Evolutionary conservation across 495 filamentous ascomycete genomes (phyloP).

Genomic region (Penicillium longicatenatum): DNA sequence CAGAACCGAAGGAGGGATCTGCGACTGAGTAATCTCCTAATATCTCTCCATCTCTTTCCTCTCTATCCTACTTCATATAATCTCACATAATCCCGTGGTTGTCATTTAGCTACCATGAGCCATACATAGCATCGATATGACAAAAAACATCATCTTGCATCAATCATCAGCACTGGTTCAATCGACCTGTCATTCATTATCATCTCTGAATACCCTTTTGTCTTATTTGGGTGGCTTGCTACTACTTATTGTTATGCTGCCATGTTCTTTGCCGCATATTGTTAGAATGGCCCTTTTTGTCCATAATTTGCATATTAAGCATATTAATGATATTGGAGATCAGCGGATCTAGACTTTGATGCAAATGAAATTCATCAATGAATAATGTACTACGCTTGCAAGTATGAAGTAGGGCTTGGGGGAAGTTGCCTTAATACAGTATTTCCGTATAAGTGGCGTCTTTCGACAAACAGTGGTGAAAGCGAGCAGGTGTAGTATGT

Average conservation of each 20-base stretch:
- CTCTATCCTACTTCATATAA: background rate
- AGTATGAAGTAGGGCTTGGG: no score
- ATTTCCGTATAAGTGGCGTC: no score
- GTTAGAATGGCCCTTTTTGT: slow-evolving; percentile 15
- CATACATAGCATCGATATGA: slow-evolving; percentile 1
- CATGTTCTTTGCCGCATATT: slow-evolving; percentile 1
- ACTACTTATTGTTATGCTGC: background rate
- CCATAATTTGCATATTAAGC: slow-evolving; percentile 21
- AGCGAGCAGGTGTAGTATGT: background rate
- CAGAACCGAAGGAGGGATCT: slow-evolving; percentile 29
- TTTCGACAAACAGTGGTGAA: no score
- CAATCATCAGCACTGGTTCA: slow-evolving; percentile 2
- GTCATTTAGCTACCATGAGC: background rate
- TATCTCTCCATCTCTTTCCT: background rate
- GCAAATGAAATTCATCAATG: background rate
- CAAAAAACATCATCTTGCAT: background rate
- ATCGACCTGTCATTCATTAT: slow-evolving; percentile 12
- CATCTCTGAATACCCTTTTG: slow-evolving; percentile 23
- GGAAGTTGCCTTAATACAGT: no score
- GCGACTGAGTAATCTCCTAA: slow-evolving; percentile 10
- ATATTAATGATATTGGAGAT: slow-evolving; percentile 15
- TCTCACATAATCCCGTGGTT: background rate
- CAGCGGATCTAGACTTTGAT: background rate
- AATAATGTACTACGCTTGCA: no score
- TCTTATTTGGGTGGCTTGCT: slow-evolving; percentile 13